Percentiles rank a stretch among this genome's conserved stretches.
Conservation (phyloP, 331 rosid genomes). For the Quercus tomentella region DNA sequence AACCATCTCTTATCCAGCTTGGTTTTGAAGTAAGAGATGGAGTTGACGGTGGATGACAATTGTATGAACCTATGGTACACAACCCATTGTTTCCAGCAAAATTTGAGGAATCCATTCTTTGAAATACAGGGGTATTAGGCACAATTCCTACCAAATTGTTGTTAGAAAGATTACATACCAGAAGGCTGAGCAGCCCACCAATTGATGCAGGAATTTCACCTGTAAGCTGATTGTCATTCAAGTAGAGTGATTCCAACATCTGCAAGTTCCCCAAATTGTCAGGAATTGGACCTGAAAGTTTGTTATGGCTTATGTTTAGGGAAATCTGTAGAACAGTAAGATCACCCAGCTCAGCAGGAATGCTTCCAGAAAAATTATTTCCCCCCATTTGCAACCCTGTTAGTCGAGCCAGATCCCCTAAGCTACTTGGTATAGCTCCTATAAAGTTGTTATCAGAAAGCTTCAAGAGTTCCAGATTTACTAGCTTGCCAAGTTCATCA, state of each 20-base stretch:
- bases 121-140: slow-evolving; percentile 59
- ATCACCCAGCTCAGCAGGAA: slow-evolving; percentile 52
- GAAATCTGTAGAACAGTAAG: slow-evolving; percentile 60
- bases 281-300: slow-evolving; percentile 65
- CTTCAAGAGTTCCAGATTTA: slow-evolving; percentile 67
- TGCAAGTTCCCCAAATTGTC: slow-evolving; percentile 61
- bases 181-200: slow-evolving; percentile 57
- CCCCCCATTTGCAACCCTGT: slow-evolving; percentile 72
- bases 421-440: slow-evolving; percentile 52
- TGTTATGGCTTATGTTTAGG: slow-evolving; percentile 63
- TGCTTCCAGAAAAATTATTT: slow-evolving; percentile 53
- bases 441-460: slow-evolving; percentile 52
- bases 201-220: slow-evolving; percentile 70
- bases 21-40: slow-evolving; percentile 27
- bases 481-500: slow-evolving; percentile 50
- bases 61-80: slow-evolving; percentile 44
- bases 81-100: slow-evolving; percentile 61
- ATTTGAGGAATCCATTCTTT: slow-evolving; percentile 59
- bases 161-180: slow-evolving; percentile 70
- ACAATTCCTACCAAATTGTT: slow-evolving; percentile 59
- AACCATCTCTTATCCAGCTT: slow-evolving; percentile 41
- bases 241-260: slow-evolving; percentile 67
- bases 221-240: slow-evolving; percentile 58
- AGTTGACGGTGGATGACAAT: slow-evolving; percentile 36
- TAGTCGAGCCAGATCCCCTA: slow-evolving; percentile 56